phyloP scores from a whole-genome alignment of 192 early-diverging fungal species.

The Backusella circina region DNA sequence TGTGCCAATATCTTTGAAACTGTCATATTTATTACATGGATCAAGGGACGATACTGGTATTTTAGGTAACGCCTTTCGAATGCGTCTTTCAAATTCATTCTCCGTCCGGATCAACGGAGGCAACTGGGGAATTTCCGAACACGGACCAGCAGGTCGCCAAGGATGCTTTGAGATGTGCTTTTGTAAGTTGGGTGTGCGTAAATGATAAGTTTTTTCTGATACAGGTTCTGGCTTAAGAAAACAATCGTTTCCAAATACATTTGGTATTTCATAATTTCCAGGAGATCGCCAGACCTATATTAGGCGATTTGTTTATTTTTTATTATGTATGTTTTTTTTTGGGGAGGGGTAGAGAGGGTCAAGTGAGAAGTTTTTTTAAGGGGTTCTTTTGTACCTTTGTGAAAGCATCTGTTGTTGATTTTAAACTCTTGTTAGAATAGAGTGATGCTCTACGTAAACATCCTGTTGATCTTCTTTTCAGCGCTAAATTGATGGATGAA shows the following conservation, averaged over 20 bases:
- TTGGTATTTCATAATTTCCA: conserved; percentile 26
- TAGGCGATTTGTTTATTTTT: neutral
- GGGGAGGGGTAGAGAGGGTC: neutral
- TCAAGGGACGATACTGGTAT: conserved; percentile 22
- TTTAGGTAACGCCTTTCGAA: conserved; percentile 25
- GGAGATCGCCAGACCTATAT: conserved; percentile 24
- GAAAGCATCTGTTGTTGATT: neutral
- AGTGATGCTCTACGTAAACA: conserved; percentile 19
- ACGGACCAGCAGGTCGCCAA: conserved; percentile 21
- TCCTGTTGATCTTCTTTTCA: conserved; percentile 33
- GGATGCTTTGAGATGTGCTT: conserved; percentile 32
- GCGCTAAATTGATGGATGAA: conserved; percentile 6
- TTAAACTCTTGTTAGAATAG: conserved; percentile 5
- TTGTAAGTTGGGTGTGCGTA: conserved; percentile 20
- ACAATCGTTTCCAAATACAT: conserved; percentile 26
- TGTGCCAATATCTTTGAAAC: conserved; percentile 21
- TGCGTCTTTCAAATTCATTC: conserved; percentile 28
- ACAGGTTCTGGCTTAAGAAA: conserved; percentile 28
- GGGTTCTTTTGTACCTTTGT: neutral
- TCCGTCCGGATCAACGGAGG: conserved; percentile 27
- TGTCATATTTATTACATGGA: conserved; percentile 21
- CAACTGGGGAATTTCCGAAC: conserved; percentile 24
- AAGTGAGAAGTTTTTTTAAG: conserved; percentile 3
- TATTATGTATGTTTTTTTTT: conserved; percentile 2
- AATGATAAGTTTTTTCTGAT: conserved; percentile 5